Percentiles rank a stretch among this genome's conserved stretches.
Conservation (phyloP, 2,329 filamentous ascomycete species). For the Orbilia brochopaga region DNA sequence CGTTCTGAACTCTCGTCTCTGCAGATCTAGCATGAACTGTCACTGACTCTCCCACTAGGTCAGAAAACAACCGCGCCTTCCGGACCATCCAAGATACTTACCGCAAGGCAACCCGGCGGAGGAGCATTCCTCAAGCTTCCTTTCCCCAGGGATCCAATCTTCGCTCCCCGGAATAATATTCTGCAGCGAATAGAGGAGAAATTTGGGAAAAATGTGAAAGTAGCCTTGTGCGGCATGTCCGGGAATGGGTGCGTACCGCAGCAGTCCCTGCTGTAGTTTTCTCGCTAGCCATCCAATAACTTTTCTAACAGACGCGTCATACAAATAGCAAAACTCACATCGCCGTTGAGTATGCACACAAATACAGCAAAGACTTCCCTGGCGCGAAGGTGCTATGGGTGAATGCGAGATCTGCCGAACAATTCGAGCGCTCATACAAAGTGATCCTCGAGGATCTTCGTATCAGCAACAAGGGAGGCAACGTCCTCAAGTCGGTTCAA, state of each 20-base stretch:
- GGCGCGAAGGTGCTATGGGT: slow-evolving; percentile 11
- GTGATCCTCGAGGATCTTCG: slow-evolving; percentile 9
- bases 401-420: slow-evolving; percentile 1
- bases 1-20: background rate
- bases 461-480: slow-evolving; percentile 4
- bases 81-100: background rate
- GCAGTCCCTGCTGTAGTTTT: background rate
- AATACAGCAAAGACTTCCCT: slow-evolving; percentile 16
- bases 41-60: background rate
- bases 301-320: background rate
- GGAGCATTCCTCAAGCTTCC: background rate
- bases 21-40: background rate
- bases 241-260: slow-evolving; percentile 2
- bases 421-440: slow-evolving; percentile 17
- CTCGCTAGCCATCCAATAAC: too few species aligned
- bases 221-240: slow-evolving; percentile 7
- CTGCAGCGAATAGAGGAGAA: slow-evolving; percentile 10
- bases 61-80: background rate
- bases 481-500: slow-evolving; percentile 8
- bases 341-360: slow-evolving; percentile 12
- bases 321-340: slow-evolving; percentile 7
- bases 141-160: slow-evolving; percentile 7
- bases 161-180: slow-evolving; percentile 11
- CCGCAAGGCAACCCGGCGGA: background rate
- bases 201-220: slow-evolving; percentile 7